Evolutionary conservation across 2,329 filamentous ascomycete genomes (phyloP).

Genomic region (Fusarium oligoseptatum): DNA sequence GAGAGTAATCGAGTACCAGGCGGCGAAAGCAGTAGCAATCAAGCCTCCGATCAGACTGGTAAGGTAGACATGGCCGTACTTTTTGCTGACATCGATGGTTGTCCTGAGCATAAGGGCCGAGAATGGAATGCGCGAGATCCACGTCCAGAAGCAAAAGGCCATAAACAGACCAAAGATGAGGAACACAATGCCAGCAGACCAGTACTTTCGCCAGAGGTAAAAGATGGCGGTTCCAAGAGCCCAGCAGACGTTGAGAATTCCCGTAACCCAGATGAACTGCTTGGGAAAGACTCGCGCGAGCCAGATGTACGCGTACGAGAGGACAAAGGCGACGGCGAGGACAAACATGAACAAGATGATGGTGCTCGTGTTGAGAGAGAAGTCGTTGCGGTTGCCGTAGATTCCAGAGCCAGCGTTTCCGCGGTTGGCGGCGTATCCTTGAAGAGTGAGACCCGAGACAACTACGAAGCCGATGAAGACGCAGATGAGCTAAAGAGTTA

Average conservation of each 20-base stretch:
- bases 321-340: constrained; percentile 77
- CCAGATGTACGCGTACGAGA: constrained; percentile 84
- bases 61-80: constrained; percentile 86
- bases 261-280: constrained; percentile 92
- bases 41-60: constrained; percentile 88
- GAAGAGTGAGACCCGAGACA: constrained; percentile 80
- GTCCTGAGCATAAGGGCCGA: constrained; percentile 91
- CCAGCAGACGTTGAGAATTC: constrained; percentile 87
- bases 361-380: constrained; percentile 83
- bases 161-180: constrained; percentile 81
- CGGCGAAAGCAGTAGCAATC: constrained; percentile 79
- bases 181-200: constrained; percentile 88
- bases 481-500: constrained; percentile 69
- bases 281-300: constrained; percentile 84
- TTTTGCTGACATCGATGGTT: constrained; percentile 85
- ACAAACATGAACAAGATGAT: constrained; percentile 87
- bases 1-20: constrained; percentile 88
- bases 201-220: constrained; percentile 83
- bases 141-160: constrained; percentile 86
- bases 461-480: constrained; percentile 81
- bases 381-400: constrained; percentile 75
- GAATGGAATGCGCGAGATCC: constrained; percentile 93
- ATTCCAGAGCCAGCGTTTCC: constrained; percentile 78
- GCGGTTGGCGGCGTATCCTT: constrained; percentile 77
- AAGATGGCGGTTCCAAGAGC: constrained; percentile 89